phyloP scores from a whole-genome alignment of 306 rosid genomes.

The Sphenostylis stenocarpa region DNA sequence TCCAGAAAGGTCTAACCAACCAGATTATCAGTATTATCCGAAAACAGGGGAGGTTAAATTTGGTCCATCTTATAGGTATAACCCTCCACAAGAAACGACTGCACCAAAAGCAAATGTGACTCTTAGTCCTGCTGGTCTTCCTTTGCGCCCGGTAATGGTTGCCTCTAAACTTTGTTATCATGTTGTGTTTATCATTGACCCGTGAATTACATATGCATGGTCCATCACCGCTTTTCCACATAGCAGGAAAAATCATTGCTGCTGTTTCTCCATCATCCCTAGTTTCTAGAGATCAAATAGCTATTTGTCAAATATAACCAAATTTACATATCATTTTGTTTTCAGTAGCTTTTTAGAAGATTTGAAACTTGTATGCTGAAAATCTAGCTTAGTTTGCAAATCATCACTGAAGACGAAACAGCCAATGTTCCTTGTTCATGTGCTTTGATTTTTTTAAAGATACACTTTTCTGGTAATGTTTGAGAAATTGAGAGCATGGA shows the following conservation, averaged over 20 bases:
- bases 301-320: conserved; percentile 2
- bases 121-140: conserved; percentile 79
- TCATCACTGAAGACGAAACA: background rate
- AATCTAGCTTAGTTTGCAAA: background rate
- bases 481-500: background rate
- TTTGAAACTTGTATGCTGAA: conserved; percentile 26
- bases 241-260: background rate
- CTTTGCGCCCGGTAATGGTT: conserved; percentile 85
- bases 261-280: background rate
- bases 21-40: conserved; percentile 78
- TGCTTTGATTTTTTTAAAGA: conserved; percentile 20
- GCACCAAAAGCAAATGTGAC: conserved; percentile 51
- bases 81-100: conserved; percentile 69
- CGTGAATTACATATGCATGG: conserved; percentile 18
- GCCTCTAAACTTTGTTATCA: conserved; percentile 31
- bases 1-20: conserved; percentile 91
- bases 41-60: conserved; percentile 83
- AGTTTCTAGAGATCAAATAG: conserved; percentile 8
- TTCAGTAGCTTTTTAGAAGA: background rate
- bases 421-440: background rate
- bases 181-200: conserved; percentile 28
- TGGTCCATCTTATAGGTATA: conserved; percentile 86
- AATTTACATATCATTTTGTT: conserved; percentile 7
- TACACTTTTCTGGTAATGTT: background rate
- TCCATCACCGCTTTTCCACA: conserved; percentile 4